A percentile compares a stretch with the other conserved stretches of the same genome.
phyloP scores from a whole-genome alignment of 768 basidiomycete genomes.

The Boletus reticulatus region DNA sequence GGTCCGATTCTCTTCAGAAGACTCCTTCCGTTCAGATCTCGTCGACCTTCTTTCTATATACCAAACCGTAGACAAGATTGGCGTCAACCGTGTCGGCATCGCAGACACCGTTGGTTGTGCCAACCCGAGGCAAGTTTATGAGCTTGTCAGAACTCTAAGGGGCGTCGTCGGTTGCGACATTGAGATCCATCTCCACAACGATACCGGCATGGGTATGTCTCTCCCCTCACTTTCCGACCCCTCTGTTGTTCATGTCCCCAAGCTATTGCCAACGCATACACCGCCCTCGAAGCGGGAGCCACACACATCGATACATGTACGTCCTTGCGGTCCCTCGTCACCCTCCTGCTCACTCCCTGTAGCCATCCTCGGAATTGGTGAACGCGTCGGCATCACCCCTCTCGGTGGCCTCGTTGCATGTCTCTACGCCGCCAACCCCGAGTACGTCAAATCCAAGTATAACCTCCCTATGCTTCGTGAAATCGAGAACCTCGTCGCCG shows the following conservation, averaged over 20 bases:
- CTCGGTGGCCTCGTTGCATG: conserved; percentile 96
- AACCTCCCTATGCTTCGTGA: conserved; percentile 96
- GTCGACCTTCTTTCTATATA: conserved; percentile 98
- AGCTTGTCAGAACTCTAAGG: conserved; percentile 92
- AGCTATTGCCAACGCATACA: conserved; percentile 99
- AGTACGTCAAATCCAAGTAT: conserved; percentile 99
- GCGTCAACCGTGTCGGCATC: conserved; percentile 97
- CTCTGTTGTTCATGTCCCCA: conserved; percentile 5
- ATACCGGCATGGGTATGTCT: conserved; percentile 87
- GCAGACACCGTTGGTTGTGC: conserved; percentile 99
- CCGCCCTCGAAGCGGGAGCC: conserved; percentile 96
- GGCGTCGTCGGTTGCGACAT: conserved; percentile 98
- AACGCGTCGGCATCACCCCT: conserved; percentile 98
- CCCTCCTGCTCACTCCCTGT: not conserved
- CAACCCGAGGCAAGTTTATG: conserved; percentile 98
- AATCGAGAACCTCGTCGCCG: conserved; percentile 97
- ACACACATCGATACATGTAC: conserved; percentile 97
- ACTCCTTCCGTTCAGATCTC: conserved; percentile 99
- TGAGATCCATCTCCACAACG: conserved; percentile 97
- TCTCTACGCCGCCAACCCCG: conserved; percentile 94
- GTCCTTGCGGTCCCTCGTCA: conserved; percentile 25
- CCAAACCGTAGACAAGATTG: conserved; percentile 99
- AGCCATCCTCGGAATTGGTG: conserved; percentile 97
- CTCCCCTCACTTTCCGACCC: not conserved
- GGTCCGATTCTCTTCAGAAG: conserved; percentile 99